Evolutionary conservation across 2,329 filamentous ascomycete genomes (phyloP), one percentile per base, ranked within the genome.

Genomic region (Clarireedia sp.): DNA sequence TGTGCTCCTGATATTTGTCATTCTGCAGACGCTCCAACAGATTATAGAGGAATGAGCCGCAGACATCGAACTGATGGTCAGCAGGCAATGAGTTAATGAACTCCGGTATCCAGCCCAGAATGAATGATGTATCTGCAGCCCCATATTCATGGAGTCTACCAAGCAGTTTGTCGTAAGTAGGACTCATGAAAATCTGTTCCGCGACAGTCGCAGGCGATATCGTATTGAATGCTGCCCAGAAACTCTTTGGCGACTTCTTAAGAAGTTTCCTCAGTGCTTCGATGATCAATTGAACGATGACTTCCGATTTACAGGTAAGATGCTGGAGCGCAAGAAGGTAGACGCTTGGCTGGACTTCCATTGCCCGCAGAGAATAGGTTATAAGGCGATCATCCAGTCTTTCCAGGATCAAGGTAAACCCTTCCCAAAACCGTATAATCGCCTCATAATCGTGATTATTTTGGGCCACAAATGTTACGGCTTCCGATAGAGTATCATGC

Each of bases 161-260:
- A 12, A 91, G 76, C 6, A 88, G 68, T n/a, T 72, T 72, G 36
- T 78, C 77, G 63, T 88, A 82, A 3, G 80, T 77, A 7, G 85
- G 83, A 59, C 87, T 90, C 57, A 80, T 81, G 64, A 94, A 89
- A 44, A 96, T 81, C 60, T 90, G 81, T 67, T 96, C 90, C n/a
- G 90, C 82, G 48, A 97, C 82, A 36, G 86, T 83, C 43, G 85
- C 84, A 3, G 90, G 86, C 0, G 88, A 86, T 50, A 92, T 89
- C 29, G 89, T 82, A 50, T 87, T 85, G 72, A 95, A 86, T 1
- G 90, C 86, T 64, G 90, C 86, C 92, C 92, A 96, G 64, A 96
- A 94, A 45, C 88, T 87, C 54, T 80, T 80, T 0, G 90, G 80
- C 0, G 89, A 86, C 63, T 88, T 90, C 60, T 85, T 80, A 51